Base-by-base conservation (phyloP, 768 basidiomycete species). In the Suillus americanus region DNA sequence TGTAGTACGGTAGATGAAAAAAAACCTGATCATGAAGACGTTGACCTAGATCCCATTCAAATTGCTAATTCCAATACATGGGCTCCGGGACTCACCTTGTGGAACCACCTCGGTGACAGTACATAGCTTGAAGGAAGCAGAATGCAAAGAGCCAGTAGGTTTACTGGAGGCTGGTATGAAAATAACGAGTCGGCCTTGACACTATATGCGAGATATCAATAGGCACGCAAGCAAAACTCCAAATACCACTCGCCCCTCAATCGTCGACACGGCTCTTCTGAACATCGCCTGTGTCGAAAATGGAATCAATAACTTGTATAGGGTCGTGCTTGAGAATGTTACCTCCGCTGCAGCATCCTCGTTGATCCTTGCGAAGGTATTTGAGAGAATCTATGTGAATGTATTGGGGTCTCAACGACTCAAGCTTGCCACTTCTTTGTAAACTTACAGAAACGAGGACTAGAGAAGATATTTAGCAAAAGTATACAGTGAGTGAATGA, bases 31-130 rank as follows among this genome's bases (percentile, higher is more conserved):
- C 83, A 94, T 84, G 71, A 94, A 91, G 1, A 95, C 93, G 68
- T 95, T 95, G 70, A 94, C 85, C 91, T 93, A 65, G 3, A 59
- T 13, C 35, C 35, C 9, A 54, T 62, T 75, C 30, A 75, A 65
- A 43, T 50, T 30, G 67, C 62, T 28, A 70, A 51, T 30, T 60
- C 45, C 28, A 57, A 51, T 56, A 37, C 68, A 51, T 65, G 45
- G 16, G 38, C 20, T 66, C 7, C 38, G 35, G 8, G n/a, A 67
- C 72, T 61, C 71, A 91, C 92, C 81, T 98, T 98, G 74, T 99
- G 97, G 74, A 99, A 98, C 95, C 95, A 98, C 62, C 97, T 83
- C n/a, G 95, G 94, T 8, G 84, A 84, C n/a, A 97, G 81, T 60
- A 95, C 77, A 74, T 92, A 95, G 67, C 89, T 92, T 25, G 91